A percentile compares a stretch with the other conserved stretches of the same genome.
These are phyloP conservation scores for Lipomyces kockii DNA, from an alignment of 805 yeast species.

Conservation along the genomic window DNA sequence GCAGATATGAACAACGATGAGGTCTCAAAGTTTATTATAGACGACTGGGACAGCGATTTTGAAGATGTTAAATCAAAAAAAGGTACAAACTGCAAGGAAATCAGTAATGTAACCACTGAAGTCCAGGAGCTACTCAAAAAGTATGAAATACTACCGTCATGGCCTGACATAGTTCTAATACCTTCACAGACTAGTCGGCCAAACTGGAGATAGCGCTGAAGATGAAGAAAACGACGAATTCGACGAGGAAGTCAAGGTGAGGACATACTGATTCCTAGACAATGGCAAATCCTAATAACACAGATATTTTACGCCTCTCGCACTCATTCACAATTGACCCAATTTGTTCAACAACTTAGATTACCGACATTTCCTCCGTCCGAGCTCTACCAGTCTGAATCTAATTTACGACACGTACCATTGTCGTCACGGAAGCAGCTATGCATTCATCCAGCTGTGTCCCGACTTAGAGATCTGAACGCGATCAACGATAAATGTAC, in stretches of 20 bases:
- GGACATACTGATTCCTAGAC: background rate
- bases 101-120: slow-evolving; percentile 52
- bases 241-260: slow-evolving; percentile 24
- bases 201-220: slow-evolving; percentile 32
- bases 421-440: slow-evolving; percentile 84
- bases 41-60: slow-evolving; percentile 46
- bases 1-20: slow-evolving; percentile 42
- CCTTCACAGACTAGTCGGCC: slow-evolving; percentile 9
- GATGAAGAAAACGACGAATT: slow-evolving; percentile 23
- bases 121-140: slow-evolving; percentile 55
- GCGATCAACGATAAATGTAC: slow-evolving; percentile 80
- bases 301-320: slow-evolving; percentile 75
- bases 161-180: background rate
- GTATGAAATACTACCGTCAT: background rate
- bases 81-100: slow-evolving; percentile 34
- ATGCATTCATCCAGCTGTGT: slow-evolving; percentile 72
- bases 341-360: slow-evolving; percentile 73
- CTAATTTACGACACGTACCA: slow-evolving; percentile 65
- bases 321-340: slow-evolving; percentile 87
- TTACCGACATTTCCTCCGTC: slow-evolving; percentile 70
- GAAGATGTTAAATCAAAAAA: slow-evolving; percentile 30
- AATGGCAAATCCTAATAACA: background rate
- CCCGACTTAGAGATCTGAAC: slow-evolving; percentile 53
- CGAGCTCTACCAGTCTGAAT: slow-evolving; percentile 48
- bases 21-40: slow-evolving; percentile 51